These are phyloP conservation scores for Colletotrichum sp. DNA, from an alignment of 2,329 filamentous ascomycete species.

Conservation along the genomic window DNA sequence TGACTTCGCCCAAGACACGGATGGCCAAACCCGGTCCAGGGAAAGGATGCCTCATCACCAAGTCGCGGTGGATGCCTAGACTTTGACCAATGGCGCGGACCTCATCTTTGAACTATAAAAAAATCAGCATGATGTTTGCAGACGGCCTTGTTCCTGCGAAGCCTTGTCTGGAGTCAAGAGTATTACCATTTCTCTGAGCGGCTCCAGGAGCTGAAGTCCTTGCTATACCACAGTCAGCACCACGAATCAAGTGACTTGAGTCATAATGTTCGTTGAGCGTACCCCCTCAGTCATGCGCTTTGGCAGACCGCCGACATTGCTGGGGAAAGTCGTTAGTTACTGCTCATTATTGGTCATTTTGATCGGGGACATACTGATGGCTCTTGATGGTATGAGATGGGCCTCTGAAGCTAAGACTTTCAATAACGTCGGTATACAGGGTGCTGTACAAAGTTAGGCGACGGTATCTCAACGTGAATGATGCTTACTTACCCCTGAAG, in stretches of 20 bases:
- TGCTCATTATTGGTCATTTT: not conserved
- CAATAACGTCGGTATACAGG: constrained; percentile 41
- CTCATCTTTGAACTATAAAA: constrained; percentile 23
- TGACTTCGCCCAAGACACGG: constrained; percentile 85
- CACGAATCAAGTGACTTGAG: constrained; percentile 19
- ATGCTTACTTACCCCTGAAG: constrained; percentile 60
- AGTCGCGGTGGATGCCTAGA: constrained; percentile 35
- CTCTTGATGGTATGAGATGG: constrained; percentile 55
- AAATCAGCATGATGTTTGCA: not conserved
- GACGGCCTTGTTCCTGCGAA: not conserved
- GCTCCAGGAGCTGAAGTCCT: constrained; percentile 22
- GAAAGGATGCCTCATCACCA: constrained; percentile 81
- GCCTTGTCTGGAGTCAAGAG: constrained; percentile 30
- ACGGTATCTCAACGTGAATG: constrained; percentile 36
- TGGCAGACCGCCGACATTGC: constrained; percentile 4
- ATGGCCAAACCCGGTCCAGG: constrained; percentile 76
- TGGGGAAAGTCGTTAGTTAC: not conserved
- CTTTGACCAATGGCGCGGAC: constrained; percentile 34
- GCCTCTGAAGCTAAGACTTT: constrained; percentile 40
- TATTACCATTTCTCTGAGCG: constrained; percentile 13
- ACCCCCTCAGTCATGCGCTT: not conserved
- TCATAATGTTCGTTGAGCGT: not conserved
- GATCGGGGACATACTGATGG: not conserved
- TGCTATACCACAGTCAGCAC: not conserved
- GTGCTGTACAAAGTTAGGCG: not conserved